Evolutionary conservation across 2,329 filamentous ascomycete species (phyloP), one percentile per base, ranked within the genome.

Genomic region (Phialophora tarda): DNA sequence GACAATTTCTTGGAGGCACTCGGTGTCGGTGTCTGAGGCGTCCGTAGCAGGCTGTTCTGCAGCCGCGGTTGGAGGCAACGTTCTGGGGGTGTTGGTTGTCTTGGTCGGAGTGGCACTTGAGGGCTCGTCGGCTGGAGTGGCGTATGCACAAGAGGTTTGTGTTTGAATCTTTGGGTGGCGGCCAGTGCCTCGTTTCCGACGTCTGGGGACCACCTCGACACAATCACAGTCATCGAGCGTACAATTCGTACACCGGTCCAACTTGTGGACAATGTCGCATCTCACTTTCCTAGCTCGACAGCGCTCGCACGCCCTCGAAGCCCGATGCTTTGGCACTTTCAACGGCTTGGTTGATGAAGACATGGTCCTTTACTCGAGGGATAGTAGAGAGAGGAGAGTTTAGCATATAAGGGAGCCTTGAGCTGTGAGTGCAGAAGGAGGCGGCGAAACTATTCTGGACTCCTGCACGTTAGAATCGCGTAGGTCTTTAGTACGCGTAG

Each of bases 191-290:
- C 10, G 14, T 11, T 7, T 30, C 23, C 47, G 59, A 34, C 54
- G 50, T 26, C 59, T 24, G 21, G 59, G 8, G 3, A 41, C 38
- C 2, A 24, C 28, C 11, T 66, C 64, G 5, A 66, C 30, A 57
- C 64, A 66, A 1, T 63, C 53, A 11, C 59, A 12, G 17, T 59
- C 30, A 44, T 66, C 64, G 11, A 66, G 59, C 5, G 24, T n/a
- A 38, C 64, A 66, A 23, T 66, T 66, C 21, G 64, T 66, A 28
- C 63, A 65, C 21, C 21, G 8, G 2, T 60, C 63, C 8, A 21
- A 14, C 26, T 30, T 32, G 23, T 44, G 63, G 5, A 65, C 63
- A 21, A 65, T 65, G 41, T 65, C 63, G 32, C 63, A 65, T 12
- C 63, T 56, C 10, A 65, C 63, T 34, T 65, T 65, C 47, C 63